These are phyloP conservation scores for Crinitomyces ghanaensis DNA, from an alignment of 805 yeast genomes.

Conservation along the genomic window DNA sequence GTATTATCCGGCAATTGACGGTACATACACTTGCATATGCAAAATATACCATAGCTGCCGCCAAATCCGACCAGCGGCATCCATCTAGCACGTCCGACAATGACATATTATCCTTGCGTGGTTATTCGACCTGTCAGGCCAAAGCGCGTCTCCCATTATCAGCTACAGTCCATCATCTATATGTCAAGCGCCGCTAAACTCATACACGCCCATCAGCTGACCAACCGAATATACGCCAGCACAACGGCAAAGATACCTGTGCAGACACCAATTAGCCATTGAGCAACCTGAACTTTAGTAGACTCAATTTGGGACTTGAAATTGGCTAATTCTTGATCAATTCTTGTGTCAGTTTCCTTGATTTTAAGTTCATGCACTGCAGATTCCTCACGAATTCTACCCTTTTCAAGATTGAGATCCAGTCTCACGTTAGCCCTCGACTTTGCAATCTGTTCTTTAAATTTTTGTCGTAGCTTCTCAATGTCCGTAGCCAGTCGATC, in stretches of 20 bases:
- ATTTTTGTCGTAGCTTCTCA: conserved; percentile 71
- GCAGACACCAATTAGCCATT: conserved; percentile 96
- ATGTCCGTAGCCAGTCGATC: conserved; percentile 74
- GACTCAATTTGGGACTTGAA: conserved; percentile 92
- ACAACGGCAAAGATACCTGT: conserved; percentile 96
- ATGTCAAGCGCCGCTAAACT: too few species aligned
- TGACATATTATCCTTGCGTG: too few species aligned
- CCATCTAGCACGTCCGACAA: too few species aligned
- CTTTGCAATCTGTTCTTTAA: conserved; percentile 85
- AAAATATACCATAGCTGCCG: too few species aligned
- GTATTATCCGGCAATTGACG: too few species aligned
- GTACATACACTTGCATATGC: too few species aligned
- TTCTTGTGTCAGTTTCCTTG: conserved; percentile 88
- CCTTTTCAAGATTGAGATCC: conserved; percentile 88
- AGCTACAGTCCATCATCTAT: too few species aligned
- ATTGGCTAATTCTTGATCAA: conserved; percentile 90
- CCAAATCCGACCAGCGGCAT: too few species aligned
- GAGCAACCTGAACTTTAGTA: conserved; percentile 93
- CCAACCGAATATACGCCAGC: conserved; percentile 77
- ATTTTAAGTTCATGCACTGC: conserved; percentile 87
- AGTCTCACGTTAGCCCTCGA: conserved; percentile 82
- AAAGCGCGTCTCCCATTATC: too few species aligned
- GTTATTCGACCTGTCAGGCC: too few species aligned
- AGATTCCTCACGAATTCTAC: conserved; percentile 87
- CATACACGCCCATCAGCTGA: too few species aligned